Base-by-base conservation (phyloP, 1,284 basidiomycete species). In the Papiliotrema laurentii region DNA sequence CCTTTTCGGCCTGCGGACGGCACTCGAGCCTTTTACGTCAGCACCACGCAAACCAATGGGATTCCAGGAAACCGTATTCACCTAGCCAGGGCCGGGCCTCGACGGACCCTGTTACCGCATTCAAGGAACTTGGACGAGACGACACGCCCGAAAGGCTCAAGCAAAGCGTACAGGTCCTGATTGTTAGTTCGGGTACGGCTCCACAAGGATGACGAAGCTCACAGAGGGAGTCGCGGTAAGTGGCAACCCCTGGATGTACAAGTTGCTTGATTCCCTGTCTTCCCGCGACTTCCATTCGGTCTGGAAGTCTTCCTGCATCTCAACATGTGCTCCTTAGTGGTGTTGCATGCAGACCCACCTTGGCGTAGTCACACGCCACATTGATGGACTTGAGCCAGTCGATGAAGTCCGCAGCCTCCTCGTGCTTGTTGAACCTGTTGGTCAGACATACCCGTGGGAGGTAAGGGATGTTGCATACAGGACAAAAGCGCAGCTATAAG, bases 191-290 rank as follows among this genome's bases (percentile, higher is more conserved):
- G 2, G 4, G 13, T 25, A 19, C 43, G 18, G 16, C 16, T 13
- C 5, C 25, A 22, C 7, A 31, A 16, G 26, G 25, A 24, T 18
- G 25, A 3, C 7, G 13, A 5, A 21, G 46, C 63, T 55, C 34
- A 69, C 68, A 16, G 59, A 57, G 42, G 57, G 55, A 1, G 57
- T 58, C 27, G 47, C 43, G 38, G 36, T 51, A 7, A 59, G 49
- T 7, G 63, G 62, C 3, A 71, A 58, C 35, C 68, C 67, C 3
- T 62, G 55, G 5, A 71, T 60, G 43, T 71, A 71, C 31, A 69
- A 54, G 43, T 69, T 71, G 40, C 56, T 61, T 5, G 67, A 69
- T 44, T 57, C 48, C 0, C 59, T 59, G 54, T 71, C 66, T 48
- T 68, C 67, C 18, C 59, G 57, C 3, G 60, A 59, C 48, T 65